Base-by-base conservation (phyloP, 345 rosid species). In the Eucalyptus polybractea region DNA sequence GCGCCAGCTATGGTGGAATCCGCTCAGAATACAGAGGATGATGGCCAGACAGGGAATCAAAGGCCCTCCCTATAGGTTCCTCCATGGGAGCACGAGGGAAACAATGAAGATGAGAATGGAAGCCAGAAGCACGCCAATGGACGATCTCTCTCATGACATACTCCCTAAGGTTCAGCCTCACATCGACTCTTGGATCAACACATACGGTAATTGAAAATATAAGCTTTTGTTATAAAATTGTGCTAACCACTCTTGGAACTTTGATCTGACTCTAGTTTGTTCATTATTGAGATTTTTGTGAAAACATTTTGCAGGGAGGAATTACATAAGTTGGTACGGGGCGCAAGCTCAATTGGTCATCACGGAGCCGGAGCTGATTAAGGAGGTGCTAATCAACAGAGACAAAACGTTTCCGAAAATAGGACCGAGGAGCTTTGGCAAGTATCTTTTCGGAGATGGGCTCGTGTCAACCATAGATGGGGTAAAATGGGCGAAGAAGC, bases 401-500 rank as follows among this genome's bases (percentile, higher is more conserved):
- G 89, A 80, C 40, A 51, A 50, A 53, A 50, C 24, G 8, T 88
- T 47, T 54, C 60, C 69, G 13, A 87, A 87, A 87, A 1, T 8
- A 5, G 9, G 42, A 6, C 27, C 60, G 42, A 53, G 88, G 29
- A 14, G 19, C 76, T 65, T 29, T 3, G 6, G 19, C 76, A 65
- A 65, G 37, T 13, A 65, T 14, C 33, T 65, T 65, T n/a, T 65
- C 1, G 93, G 95, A 11, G 91, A 94, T 53, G 95, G 94, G 19
- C 90, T 92, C 51, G 88, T 92, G 16, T 7, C 90, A 19, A 69
- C 92, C 11, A 29, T 2, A n/a, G 10, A 37, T 50, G 92, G 92
- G n/a, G 86, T 87, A 31, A 92, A 92, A 89, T 94, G 95, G 93
- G 31, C 22, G 3, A 93, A 56, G 89, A 83, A 89, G 50, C 91